Base-by-base conservation (phyloP, 495 filamentous ascomycete species). In the Aspergillus panamensis region DNA sequence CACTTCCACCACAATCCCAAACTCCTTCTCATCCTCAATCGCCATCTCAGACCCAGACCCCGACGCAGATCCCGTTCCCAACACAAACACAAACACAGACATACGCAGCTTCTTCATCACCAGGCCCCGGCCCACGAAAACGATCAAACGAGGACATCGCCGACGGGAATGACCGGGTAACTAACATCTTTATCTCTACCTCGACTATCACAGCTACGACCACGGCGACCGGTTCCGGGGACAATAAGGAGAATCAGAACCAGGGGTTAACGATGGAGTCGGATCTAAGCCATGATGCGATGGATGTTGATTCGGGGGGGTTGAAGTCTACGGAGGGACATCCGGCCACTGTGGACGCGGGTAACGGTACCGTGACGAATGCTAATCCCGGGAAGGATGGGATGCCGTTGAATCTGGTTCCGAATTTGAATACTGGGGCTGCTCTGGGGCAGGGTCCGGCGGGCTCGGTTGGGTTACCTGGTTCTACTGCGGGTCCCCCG, bases 401-500 rank as follows among this genome's bases (percentile, higher is more conserved):
- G 5, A 10, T 16, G 16, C 4, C 42, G 9, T 45, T 45, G 17
- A 17, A 45, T 3, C 25, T 45, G 2, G 14, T 45, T 6, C 50
- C 64, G 6, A 42, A 57, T 21, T 16, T 48, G 0, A 62, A 62
- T 7, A 44, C 55, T 8, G 6, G 14, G 47, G 29, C 21, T 51
- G 12, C 51, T 44, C 17, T 42, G 35, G 37, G 8, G 9, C 45
- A 42, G 12, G 21, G 12, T 1, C 54, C 25, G 32, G 43, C 45
- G 3, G 8, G 35, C 10, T 39, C 35, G 3, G 2, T 5, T 43
- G 10, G 10, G n/a, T 14, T n/a, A 14, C 16, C 35, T 16, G 33
- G 17, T 43, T 32, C 51, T 20, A 20, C 25, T 31, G 21, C 44
- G 29, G 31, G 25, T 51, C 51, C 60, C 0, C 65, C 67, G 0